These are phyloP conservation scores for Volvariella volvacea DNA, from an alignment of 1,284 basidiomycete genomes.

Conservation along the genomic window DNA sequence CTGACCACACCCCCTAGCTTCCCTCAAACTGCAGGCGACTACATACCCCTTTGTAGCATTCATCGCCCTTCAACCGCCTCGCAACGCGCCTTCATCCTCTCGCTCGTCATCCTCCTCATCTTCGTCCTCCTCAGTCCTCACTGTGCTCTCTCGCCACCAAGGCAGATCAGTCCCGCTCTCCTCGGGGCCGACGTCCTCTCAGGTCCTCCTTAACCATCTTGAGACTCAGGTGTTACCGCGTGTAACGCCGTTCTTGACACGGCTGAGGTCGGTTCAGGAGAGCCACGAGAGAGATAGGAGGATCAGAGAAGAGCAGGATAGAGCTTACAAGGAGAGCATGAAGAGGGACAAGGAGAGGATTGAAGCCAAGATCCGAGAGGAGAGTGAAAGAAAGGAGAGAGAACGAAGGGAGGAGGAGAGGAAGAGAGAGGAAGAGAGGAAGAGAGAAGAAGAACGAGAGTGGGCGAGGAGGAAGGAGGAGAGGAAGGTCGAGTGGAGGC, in stretches of 20 bases:
- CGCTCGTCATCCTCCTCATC: conserved; percentile 32
- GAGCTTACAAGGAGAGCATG: conserved; percentile 64
- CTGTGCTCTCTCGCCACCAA: conserved; percentile 78
- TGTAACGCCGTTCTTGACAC: conserved; percentile 65
- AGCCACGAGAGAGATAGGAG: conserved; percentile 60
- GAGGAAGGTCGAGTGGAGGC: conserved; percentile 42
- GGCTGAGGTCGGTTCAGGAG: conserved; percentile 37
- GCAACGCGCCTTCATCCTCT: conserved; percentile 27
- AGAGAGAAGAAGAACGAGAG: conserved; percentile 18
- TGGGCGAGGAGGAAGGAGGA: conserved; percentile 25
- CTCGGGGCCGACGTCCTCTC: conserved; percentile 49
- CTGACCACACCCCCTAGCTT: conserved; percentile 37
- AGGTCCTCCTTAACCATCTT: conserved; percentile 60
- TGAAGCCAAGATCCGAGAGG: conserved; percentile 41
- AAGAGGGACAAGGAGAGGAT: conserved; percentile 68
- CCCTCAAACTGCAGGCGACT: conserved; percentile 82
- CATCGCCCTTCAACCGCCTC: conserved; percentile 76
- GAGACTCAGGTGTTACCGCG: conserved; percentile 72
- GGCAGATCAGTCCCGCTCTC: conserved; percentile 41
- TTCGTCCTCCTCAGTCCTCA: conserved; percentile 46
- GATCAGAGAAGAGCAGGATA: conserved; percentile 78
- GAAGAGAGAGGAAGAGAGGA: conserved; percentile 16
- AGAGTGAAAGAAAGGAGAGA: conserved; percentile 26
- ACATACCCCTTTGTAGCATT: conserved; percentile 93
- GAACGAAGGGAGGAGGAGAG: conserved; percentile 19